Conservation (phyloP, 2,329 filamentous ascomycete genomes). For the Fusarium sp. region DNA sequence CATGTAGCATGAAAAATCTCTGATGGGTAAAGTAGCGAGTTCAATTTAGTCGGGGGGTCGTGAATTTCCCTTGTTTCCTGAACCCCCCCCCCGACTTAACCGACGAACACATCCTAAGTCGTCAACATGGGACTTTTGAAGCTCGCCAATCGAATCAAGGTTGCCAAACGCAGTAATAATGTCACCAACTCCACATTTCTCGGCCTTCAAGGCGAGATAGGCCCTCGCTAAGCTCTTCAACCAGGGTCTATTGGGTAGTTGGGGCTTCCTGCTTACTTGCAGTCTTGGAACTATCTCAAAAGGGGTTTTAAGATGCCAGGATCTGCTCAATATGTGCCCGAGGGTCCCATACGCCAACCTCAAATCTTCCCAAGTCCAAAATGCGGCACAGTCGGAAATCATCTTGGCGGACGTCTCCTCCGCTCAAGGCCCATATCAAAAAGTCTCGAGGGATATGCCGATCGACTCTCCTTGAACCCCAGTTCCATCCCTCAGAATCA, state of each 20-base stretch:
- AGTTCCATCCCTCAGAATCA: neutral
- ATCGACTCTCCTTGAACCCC: neutral
- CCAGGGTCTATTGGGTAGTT: neutral
- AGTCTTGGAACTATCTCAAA: neutral
- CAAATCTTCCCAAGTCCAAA: neutral
- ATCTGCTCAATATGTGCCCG: neutral
- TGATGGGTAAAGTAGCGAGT: neutral
- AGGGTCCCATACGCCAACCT: neutral
- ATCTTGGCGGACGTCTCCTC: neutral
- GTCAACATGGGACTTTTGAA: neutral
- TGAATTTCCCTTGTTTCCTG: no score
- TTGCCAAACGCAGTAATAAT: neutral
- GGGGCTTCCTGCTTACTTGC: neutral
- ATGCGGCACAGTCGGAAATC: conserved; percentile 1
- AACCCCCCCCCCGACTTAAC: no score
- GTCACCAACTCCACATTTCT: neutral
- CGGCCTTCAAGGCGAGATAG: neutral
- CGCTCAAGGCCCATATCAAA: neutral
- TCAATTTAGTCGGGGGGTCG: no score
- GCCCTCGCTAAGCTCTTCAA: neutral
- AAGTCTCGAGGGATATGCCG: neutral
- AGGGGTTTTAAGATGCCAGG: neutral
- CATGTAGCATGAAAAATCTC: neutral
- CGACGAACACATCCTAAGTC: neutral
- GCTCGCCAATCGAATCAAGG: neutral